Conservation (phyloP, 2,329 filamentous ascomycete genomes). For the Rachicladosporium sp. region DNA sequence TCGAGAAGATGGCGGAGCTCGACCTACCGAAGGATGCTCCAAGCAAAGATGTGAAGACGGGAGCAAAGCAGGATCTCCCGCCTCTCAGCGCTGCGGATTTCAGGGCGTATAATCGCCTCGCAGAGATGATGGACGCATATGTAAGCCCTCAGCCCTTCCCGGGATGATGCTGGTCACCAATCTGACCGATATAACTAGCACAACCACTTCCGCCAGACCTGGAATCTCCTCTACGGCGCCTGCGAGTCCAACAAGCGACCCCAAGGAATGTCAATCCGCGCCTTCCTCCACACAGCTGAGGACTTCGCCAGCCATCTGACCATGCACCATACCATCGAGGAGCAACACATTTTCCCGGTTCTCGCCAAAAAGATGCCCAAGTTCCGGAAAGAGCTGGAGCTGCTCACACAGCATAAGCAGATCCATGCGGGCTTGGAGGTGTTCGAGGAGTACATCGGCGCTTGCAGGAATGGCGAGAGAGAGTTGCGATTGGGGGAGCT, state of each 20-base stretch:
- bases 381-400: slow-evolving; percentile 53
- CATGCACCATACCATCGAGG: slow-evolving; percentile 72
- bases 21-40: background rate
- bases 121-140: slow-evolving; percentile 63
- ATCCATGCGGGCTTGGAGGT: slow-evolving; percentile 53
- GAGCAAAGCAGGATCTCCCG: slow-evolving; percentile 35
- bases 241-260: slow-evolving; percentile 50
- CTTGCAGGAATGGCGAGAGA: slow-evolving; percentile 44
- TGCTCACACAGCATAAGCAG: slow-evolving; percentile 61
- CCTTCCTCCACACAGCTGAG: slow-evolving; percentile 57
- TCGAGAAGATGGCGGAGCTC: too few species aligned
- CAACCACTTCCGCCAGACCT: slow-evolving; percentile 61
- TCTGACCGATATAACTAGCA: slow-evolving; percentile 39
- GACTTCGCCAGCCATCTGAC: slow-evolving; percentile 59
- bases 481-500: slow-evolving; percentile 47
- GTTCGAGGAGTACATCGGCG: slow-evolving; percentile 20
- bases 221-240: slow-evolving; percentile 58
- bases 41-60: slow-evolving; percentile 5
- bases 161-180: background rate
- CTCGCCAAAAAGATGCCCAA: slow-evolving; percentile 68
- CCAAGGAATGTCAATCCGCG: slow-evolving; percentile 49
- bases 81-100: slow-evolving; percentile 57
- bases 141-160: slow-evolving; percentile 31
- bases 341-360: slow-evolving; percentile 66
- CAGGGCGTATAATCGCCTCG: slow-evolving; percentile 56